Evolutionary conservation across 140 eudicot genomes (phyloP), one percentile per base, ranked within the genome.

Genomic region (Ambrosia hybrid): DNA sequence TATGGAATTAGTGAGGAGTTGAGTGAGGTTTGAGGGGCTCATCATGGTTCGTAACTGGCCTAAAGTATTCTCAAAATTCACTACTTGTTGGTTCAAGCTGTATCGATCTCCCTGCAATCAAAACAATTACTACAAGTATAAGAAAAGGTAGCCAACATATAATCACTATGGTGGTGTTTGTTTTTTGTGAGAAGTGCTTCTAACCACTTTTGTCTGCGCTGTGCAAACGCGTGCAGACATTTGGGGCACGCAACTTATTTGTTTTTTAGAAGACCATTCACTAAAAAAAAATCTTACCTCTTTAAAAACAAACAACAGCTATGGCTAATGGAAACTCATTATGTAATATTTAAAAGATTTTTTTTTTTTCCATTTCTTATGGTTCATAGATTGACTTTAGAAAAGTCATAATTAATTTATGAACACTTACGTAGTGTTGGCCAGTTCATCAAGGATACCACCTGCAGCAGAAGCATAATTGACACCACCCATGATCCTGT

Each of bases 381-480:
- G 14, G 12, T 51, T 55, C 12, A 72, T 1, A 21, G n/a, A 2
- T 56, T 57, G 21, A 68, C 70, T 76, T 56, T 41, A 8, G 15
- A 46, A 58, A 76, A 34, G 69, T 60, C 17, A 70, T 59, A 48
- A 41, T 57, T 12, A 48, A 41, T 57, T 12, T 48, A 39, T 68
- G 55, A 48, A 57, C 46, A 41, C 65, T 71, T 85, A 92, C 96
- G 55, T 84, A 89, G 81, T 89, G 85, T 78, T 63, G 89, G 69
- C 97, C 99, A 57, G 87, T 84, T 88, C 96, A 49, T 88, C 97
- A 8, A 94, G 76, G 77, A 94, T 94, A 65, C 99, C 99, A 11
- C 85, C 91, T 41, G 90, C 92, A 36, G 97, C 97, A 8, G 97
- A 94, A 56, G 99, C 99, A 74, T 90, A 94, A 58, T 88, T 94